Base-by-base conservation (phyloP, 139 green algal genomes). In the Chlamydomonas asymmetrica region DNA sequence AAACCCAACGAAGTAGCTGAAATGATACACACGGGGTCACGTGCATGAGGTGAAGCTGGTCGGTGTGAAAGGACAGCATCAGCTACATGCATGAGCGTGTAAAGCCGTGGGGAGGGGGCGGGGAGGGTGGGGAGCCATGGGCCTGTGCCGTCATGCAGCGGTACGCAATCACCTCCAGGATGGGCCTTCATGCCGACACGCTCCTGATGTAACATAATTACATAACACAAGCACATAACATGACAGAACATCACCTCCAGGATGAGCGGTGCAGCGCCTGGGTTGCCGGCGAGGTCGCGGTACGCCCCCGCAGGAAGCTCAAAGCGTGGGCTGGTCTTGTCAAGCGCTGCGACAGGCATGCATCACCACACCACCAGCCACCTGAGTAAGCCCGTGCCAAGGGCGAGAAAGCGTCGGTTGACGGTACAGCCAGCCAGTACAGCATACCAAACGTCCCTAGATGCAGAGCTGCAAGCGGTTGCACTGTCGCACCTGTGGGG, bases 261-360 rank as follows among this genome's bases (percentile, higher is more conserved):
- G 29, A 39, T 5, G 29, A 39, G 57, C n/a, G n/a, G 10, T 16
- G 22, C 34, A 25, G 20, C n/a, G 38, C 3, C 64, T 13, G 67
- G 35, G 50, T 74, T 74, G 23, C 67, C 67, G 1, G 29, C 10
- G 4, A 74, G 23, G n/a, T 74, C 67, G n/a, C 4, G 13, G 37
- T 56, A 18, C 8, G 37, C 50, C 2, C 67, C 67, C 27, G 34
- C 50, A 5, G 50, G 37, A 7, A 74, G 6, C 16, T 35, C 52
- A 1, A 74, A 20, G 3, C 29, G 27, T 22, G 52, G 50, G 1
- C 4, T 64, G 50, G 7, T 52, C n/a, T 25, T 52, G 1, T 65
- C 67, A 25, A 31, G 0, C 1, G 50, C 35, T 18, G 64, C 37
- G 8, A 74, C 67, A 6, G 67, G 50, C 67, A 65, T 35, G 50